A percentile compares a stretch with the other conserved stretches of the same genome.
Conservation (phyloP, 805 yeast genomes). For the Wickerhamomyces queroliae region DNA sequence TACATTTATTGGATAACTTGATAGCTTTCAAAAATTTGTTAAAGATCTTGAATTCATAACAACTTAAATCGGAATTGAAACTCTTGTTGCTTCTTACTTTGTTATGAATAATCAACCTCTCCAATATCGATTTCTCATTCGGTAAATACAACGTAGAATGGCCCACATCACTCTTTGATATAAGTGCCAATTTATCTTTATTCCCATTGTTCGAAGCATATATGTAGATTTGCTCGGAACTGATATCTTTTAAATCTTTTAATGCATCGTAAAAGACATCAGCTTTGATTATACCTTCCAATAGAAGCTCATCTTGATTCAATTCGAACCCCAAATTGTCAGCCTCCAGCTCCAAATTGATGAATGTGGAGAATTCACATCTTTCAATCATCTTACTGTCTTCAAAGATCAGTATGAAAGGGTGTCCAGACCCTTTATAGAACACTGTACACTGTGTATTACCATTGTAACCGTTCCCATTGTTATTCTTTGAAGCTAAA, state of each 20-base stretch:
- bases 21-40: slow-evolving; percentile 43
- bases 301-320: slow-evolving; percentile 35
- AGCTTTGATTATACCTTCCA: slow-evolving; percentile 50
- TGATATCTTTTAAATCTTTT: slow-evolving; percentile 50
- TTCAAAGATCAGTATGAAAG: slow-evolving; percentile 51
- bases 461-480: background rate
- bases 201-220: slow-evolving; percentile 29
- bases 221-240: slow-evolving; percentile 43
- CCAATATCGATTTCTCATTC: slow-evolving; percentile 53
- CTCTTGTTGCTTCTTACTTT: too few species aligned
- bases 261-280: slow-evolving; percentile 46
- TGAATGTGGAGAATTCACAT: slow-evolving; percentile 48
- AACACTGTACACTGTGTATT: slow-evolving; percentile 42
- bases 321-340: slow-evolving; percentile 33
- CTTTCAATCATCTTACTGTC: slow-evolving; percentile 47
- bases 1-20: slow-evolving; percentile 43
- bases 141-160: slow-evolving; percentile 63
- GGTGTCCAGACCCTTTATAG: slow-evolving; percentile 43
- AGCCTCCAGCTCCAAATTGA: slow-evolving; percentile 24
- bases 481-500: slow-evolving; percentile 27
- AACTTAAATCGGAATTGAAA: slow-evolving; percentile 31
- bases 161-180: slow-evolving; percentile 73
- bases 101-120: slow-evolving; percentile 41
- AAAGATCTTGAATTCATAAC: slow-evolving; percentile 44
- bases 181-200: slow-evolving; percentile 32